Evolutionary conservation across 306 rosid species (phyloP).

Genomic region (Vigna unguiculata): DNA sequence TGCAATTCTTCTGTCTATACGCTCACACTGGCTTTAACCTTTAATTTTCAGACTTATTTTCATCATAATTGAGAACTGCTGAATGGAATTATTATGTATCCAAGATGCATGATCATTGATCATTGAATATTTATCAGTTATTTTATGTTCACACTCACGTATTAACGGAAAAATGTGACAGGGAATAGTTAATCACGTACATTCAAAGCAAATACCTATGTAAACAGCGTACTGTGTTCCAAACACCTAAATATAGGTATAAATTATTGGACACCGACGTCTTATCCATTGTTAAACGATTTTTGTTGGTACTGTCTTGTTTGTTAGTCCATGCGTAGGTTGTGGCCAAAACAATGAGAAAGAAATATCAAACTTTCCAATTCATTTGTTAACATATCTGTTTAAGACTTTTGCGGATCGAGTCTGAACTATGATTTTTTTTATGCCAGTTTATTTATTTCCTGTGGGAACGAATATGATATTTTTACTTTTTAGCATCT

Average conservation of each 20-base stretch:
- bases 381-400: constrained; percentile 8
- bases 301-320: constrained; percentile 49
- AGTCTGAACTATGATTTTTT: not conserved
- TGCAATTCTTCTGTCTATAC: constrained; percentile 59
- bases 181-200: not conserved
- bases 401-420: not conserved
- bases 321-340: constrained; percentile 41
- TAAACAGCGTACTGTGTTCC: constrained; percentile 50
- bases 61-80: constrained; percentile 20
- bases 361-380: constrained; percentile 32
- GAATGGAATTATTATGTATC: constrained; percentile 24
- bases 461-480: no score
- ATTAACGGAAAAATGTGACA: not conserved
- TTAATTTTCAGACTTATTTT: constrained; percentile 22
- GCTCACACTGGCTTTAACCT: constrained; percentile 35
- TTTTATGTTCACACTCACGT: not conserved
- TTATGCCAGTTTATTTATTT: constrained; percentile 1
- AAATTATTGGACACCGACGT: constrained; percentile 42
- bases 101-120: not conserved
- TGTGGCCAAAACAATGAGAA: constrained; percentile 44
- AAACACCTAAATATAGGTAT: constrained; percentile 24
- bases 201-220: constrained; percentile 30
- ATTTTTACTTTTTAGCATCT: constrained; percentile 7
- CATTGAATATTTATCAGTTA: not conserved
- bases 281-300: constrained; percentile 48